Evolutionary conservation across 768 basidiomycete species (phyloP).

Genomic region (Flagelloscypha sp.): DNA sequence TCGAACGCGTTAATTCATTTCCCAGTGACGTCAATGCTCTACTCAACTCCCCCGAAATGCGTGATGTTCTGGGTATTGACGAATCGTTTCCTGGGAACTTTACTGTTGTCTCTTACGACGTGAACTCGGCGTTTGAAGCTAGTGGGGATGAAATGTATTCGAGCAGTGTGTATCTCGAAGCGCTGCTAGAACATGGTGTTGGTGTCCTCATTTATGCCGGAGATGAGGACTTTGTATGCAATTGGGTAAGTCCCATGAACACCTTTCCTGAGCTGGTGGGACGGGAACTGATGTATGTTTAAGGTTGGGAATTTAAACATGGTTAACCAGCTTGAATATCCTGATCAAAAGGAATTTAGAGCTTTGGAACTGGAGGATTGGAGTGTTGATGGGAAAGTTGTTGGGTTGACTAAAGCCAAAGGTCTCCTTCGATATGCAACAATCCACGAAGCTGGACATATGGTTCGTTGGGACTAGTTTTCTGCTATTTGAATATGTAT

Average conservation of each 20-base stretch:
- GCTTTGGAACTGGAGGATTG: conserved; percentile 39
- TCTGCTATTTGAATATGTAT: not conserved
- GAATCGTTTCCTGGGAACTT: conserved; percentile 26
- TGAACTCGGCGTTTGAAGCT: conserved; percentile 32
- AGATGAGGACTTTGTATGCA: conserved; percentile 41
- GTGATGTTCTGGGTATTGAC: conserved; percentile 41
- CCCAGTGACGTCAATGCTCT: conserved; percentile 37
- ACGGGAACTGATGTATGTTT: too few relatives aligned
- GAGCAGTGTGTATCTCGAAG: conserved; percentile 35
- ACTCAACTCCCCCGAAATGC: conserved; percentile 41
- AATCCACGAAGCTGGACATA: conserved; percentile 15
- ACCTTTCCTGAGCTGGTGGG: too few relatives aligned
- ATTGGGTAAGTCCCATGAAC: too few relatives aligned
- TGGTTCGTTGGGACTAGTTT: conserved; percentile 21
- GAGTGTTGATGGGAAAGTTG: conserved; percentile 34
- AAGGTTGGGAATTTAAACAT: conserved; percentile 48
- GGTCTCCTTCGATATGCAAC: conserved; percentile 16
- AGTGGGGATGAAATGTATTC: conserved; percentile 25
- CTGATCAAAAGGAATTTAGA: conserved; percentile 37
- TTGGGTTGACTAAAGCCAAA: conserved; percentile 17
- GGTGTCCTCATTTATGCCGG: conserved; percentile 45
- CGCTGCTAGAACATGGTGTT: conserved; percentile 45
- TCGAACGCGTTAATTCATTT: too few relatives aligned
- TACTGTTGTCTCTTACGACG: conserved; percentile 26
- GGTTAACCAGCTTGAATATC: conserved; percentile 47